Percentiles rank a stretch among this genome's conserved stretches.
These are phyloP conservation scores for Berkeleyomyces basicola DNA, from an alignment of 2,329 filamentous ascomycete species.

Conservation along the genomic window DNA sequence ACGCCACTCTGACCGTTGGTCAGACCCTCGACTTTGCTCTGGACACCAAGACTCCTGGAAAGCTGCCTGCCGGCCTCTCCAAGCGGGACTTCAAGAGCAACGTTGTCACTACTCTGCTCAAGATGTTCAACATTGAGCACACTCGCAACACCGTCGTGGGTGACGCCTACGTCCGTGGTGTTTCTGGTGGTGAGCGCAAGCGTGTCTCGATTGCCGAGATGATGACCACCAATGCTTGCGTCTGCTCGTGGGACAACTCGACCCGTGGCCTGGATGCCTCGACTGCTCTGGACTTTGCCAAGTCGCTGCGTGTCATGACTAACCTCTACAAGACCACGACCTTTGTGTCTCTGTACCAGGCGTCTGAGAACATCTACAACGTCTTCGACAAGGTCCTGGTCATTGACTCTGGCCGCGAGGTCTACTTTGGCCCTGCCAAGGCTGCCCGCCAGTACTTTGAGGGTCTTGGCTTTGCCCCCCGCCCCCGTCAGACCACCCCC, in stretches of 20 bases:
- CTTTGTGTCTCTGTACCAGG: conserved; percentile 75
- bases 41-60: conserved; percentile 69
- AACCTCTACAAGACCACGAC: conserved; percentile 72
- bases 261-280: conserved; percentile 53
- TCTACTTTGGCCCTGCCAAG: conserved; percentile 54
- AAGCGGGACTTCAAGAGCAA: conserved; percentile 61
- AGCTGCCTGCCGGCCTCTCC: conserved; percentile 56
- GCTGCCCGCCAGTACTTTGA: conserved; percentile 64
- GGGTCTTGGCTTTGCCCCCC: conserved; percentile 54
- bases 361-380: conserved; percentile 63
- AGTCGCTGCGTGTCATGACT: conserved; percentile 61
- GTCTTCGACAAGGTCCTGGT: conserved; percentile 75
- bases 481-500: conserved; percentile 62
- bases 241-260: conserved; percentile 62
- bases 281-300: conserved; percentile 49
- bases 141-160: conserved; percentile 74
- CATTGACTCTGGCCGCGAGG: conserved; percentile 58
- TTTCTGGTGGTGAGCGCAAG: conserved; percentile 66
- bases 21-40: conserved; percentile 76
- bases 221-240: conserved; percentile 56
- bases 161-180: conserved; percentile 61
- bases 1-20: conserved; percentile 70
- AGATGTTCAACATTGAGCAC: conserved; percentile 91
- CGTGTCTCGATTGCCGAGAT: conserved; percentile 72
- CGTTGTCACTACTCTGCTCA: conserved; percentile 57